Base-by-base conservation (phyloP, 345 rosid genomes). In the Pugionium cornutum region DNA sequence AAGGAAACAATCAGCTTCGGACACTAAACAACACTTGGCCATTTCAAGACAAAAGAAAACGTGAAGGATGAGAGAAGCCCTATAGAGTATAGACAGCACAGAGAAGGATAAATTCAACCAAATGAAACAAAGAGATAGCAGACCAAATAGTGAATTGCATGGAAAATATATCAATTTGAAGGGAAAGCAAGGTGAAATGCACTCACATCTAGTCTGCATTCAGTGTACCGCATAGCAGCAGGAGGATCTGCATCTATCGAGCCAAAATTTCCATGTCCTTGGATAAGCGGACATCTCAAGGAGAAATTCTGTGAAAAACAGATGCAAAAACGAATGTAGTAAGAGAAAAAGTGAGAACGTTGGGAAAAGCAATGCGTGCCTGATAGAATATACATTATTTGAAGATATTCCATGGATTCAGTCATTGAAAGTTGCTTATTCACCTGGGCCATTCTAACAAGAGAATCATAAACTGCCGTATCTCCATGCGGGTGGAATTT, bases 381-480 rank as follows among this genome's bases (percentile, higher is more conserved):
- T 11, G 69, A 31, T n/a, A 29, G 30, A 53, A 9, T 5, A 32
- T 27, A 18, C 11, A 53, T 3, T 2, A 5, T 36, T 27, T 10
- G 42, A 47, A 48, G 52, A 44, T 42, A 66, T 34, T 43, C 28
- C 28, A 49, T 29, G 39, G 58, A 50, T n/a, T n/a, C 9, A 47
- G 31, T 49, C 65, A 68, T 50, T 58, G 0, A 0, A 6, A 58
- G 6, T 33, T 31, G 9, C 36, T 7, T 9, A 27, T 2, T 40
- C 80, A 92, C 98, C 98, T 92, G 98, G 27, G 98, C 98, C 98
- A 92, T 89, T 69, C 97, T 83, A 58, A 92, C 98, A 66, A 92
- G 69, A 31, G 98, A 80, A 77, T 89, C 97, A 64, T 92, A 92
- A 27, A 92, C 98, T 2, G 98, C 98, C 7, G 77, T 81, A 63